Conservation (phyloP, 1,139 yeast species). For the Meyerozyma athensensis region DNA sequence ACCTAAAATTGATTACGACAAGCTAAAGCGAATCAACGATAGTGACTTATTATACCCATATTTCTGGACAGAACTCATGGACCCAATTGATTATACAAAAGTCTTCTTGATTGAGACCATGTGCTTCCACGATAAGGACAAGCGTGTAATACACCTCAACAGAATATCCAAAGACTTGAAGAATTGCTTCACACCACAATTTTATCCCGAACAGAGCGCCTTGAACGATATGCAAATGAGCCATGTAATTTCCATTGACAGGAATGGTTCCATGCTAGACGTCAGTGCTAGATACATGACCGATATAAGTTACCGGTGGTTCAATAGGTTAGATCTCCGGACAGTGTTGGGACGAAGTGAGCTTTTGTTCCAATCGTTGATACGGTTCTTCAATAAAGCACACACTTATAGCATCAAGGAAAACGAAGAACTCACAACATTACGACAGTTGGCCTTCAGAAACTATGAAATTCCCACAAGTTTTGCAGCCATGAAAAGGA, state of each 20-base stretch:
- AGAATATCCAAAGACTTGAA: slow-evolving; percentile 3
- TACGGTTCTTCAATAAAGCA: slow-evolving; percentile 19
- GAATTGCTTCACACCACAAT: slow-evolving; percentile 15
- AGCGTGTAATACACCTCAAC: slow-evolving; percentile 19
- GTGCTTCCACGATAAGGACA: slow-evolving; percentile 29
- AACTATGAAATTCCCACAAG: slow-evolving; percentile 26
- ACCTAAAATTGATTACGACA: slow-evolving; percentile 22
- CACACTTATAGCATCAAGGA: slow-evolving; percentile 6
- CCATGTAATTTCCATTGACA: slow-evolving; percentile 25
- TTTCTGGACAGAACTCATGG: slow-evolving; percentile 37
- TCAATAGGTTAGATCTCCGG: slow-evolving; percentile 27
- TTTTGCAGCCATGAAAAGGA: slow-evolving; percentile 26
- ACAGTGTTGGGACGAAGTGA: slow-evolving; percentile 27
- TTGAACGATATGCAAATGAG: slow-evolving; percentile 33
- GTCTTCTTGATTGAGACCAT: slow-evolving; percentile 27
- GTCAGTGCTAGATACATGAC: slow-evolving; percentile 34
- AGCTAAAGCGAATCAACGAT: slow-evolving; percentile 25
- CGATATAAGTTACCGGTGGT: slow-evolving; percentile 30
- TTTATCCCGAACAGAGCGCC: slow-evolving; percentile 21
- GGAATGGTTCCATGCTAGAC: slow-evolving; percentile 20
- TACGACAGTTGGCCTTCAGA: slow-evolving; percentile 20
- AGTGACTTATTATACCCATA: slow-evolving; percentile 36
- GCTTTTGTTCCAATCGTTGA: slow-evolving; percentile 22
- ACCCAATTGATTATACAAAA: slow-evolving; percentile 27
- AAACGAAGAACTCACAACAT: slow-evolving; percentile 19